Evolutionary conservation across 2,329 filamentous ascomycete genomes (phyloP), one percentile per base, ranked within the genome.

Genomic region (Fusarium mexicanum): DNA sequence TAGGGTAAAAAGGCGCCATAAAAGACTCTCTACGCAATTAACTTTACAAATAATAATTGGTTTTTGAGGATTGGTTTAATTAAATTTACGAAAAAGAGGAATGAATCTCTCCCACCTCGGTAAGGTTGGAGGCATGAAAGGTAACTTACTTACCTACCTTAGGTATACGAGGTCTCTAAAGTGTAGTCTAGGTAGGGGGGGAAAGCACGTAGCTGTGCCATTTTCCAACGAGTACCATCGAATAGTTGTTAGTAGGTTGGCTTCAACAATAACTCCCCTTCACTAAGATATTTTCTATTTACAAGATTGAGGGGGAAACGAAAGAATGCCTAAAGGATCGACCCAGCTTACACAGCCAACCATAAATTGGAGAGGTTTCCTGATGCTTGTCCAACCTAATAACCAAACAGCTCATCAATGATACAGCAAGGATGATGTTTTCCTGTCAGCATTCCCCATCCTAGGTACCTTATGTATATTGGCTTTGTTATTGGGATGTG

Each of bases 321-420:
- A 55, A 68, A 62, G 53, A 57, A 62, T 51, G 61, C 61, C 66
- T 46, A 55, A 65, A 53, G 58, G 26, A 57, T 64, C 40, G 31
- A 31, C 58, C 47, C 64, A 63, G 51, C 41, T 33, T 63, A 26
- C 33, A 43, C 55, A 38, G 31, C 43, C 43, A 50, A 46, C 58
- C 18, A 55, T n/a, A 58, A 54, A 17, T 50, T 54, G 38, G 41
- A 37, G 41, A 62, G 31, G 31, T 35, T 46, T 67, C 44, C 29
- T 37, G 14, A 8, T 41, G 29, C 29, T 29, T 20, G 57, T 41
- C 29, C 43, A 54, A 44, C 55, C 48, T 29, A 38, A 61, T 6
- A 41, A 43, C 43, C 46, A 41, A 37, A 61, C 41, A 43, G 37
- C n/a, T 48, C 37, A 60, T 53, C 40, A 51, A 61, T 40, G 24